phyloP scores from a whole-genome alignment of 108 stramenopile genomes.

The Conticribra guillardii region DNA sequence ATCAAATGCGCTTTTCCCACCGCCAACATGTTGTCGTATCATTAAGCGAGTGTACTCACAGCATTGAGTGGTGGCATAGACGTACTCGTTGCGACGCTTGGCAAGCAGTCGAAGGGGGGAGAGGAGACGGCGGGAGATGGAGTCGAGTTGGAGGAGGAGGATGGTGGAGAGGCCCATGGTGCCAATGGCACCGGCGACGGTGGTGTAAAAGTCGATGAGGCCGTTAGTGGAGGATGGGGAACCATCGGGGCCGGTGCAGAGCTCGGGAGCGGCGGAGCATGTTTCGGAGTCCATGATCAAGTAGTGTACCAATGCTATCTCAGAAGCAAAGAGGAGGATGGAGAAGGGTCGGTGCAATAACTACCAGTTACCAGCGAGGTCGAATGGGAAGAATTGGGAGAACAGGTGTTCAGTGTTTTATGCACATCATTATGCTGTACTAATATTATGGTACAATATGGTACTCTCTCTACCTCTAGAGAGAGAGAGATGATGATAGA shows the following conservation, averaged over 20 bases:
- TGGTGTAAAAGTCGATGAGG: constrained; percentile 2
- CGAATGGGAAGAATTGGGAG: too few species aligned
- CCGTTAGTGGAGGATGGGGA: neutral
- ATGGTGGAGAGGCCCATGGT: constrained; percentile 27
- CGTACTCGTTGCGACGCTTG: constrained; percentile 45
- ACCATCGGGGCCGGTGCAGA: constrained; percentile 18
- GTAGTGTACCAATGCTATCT: too few species aligned
- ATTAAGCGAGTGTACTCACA: constrained; percentile 34
- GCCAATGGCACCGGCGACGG: constrained; percentile 7
- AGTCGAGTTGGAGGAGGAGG: constrained; percentile 35
- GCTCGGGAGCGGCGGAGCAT: constrained; percentile 5
- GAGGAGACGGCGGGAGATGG: constrained; percentile 30
- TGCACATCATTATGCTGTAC: too few species aligned
- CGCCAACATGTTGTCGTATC: constrained; percentile 45
- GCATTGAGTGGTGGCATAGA: constrained; percentile 29
- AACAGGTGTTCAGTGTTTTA: too few species aligned
- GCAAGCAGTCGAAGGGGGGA: constrained; percentile 38
- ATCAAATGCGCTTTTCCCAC: constrained; percentile 21
- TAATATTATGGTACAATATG: too few species aligned
- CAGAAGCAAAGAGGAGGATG: too few species aligned
- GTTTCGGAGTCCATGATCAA: too few species aligned
- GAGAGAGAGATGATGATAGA: too few species aligned
- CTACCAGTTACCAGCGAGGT: too few species aligned
- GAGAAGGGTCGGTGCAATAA: too few species aligned
- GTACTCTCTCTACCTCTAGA: too few species aligned